A percentile compares a stretch with the other conserved stretches of the same genome.
Conservation (phyloP, 2,329 filamentous ascomycete genomes). For the Paecilomyces variotii region DNA sequence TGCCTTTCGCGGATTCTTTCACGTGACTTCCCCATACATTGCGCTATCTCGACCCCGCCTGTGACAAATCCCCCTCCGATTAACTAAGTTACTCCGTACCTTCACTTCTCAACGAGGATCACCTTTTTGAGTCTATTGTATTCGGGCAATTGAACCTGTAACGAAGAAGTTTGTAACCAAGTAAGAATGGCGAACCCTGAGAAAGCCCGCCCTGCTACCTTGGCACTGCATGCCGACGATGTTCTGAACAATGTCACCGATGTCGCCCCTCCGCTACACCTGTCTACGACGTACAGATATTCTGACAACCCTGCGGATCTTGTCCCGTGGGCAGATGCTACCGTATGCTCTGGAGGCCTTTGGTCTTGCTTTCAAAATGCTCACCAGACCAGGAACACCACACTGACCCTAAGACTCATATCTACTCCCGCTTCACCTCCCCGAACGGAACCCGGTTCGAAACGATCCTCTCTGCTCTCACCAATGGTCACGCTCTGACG, state of each 20-base stretch:
- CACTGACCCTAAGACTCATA: constrained; percentile 41
- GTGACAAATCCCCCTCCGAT: too few species aligned
- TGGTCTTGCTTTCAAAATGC: not conserved
- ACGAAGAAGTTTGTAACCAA: not conserved
- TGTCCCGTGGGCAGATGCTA: constrained; percentile 41
- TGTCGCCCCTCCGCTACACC: constrained; percentile 81
- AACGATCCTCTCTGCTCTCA: constrained; percentile 64
- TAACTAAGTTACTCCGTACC: not conserved
- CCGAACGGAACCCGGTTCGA: constrained; percentile 83
- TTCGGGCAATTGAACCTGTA: not conserved
- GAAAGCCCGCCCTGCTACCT: constrained; percentile 49
- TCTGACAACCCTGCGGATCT: constrained; percentile 60
- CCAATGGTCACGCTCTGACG: constrained; percentile 59
- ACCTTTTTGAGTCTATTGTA: not conserved
- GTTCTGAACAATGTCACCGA: constrained; percentile 64
- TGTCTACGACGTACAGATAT: constrained; percentile 89
- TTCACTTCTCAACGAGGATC: not conserved
- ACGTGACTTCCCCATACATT: not conserved
- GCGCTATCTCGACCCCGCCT: not conserved
- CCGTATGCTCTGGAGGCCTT: constrained; percentile 40
- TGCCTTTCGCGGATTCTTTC: not conserved
- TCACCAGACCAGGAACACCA: constrained; percentile 5
- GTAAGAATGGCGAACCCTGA: not conserved
- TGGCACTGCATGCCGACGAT: constrained; percentile 77
- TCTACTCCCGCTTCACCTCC: constrained; percentile 75